Percentiles rank a stretch among this genome's conserved stretches.
Evolutionary conservation across 805 yeast genomes (phyloP).

Genomic region (Clavispora santaluciae): DNA sequence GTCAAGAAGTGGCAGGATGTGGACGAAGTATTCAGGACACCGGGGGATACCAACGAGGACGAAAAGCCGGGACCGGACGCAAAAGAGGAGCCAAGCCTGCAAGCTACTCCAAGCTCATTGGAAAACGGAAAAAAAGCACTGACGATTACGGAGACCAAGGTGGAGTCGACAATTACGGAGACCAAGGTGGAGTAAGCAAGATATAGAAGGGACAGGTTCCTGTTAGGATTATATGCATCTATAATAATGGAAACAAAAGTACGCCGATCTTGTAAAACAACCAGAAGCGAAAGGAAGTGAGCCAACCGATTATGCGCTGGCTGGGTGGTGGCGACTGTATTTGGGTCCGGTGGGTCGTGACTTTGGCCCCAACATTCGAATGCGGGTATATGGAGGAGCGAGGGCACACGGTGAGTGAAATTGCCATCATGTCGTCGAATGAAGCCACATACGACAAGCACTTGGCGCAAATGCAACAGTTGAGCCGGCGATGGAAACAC

Average conservation of each 20-base stretch:
- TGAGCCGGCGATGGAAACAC: not conserved
- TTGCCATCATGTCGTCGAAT: not conserved
- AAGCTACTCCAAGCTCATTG: not conserved
- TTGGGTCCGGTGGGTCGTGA: not conserved
- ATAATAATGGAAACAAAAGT: not conserved
- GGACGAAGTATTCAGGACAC: slow-evolving; percentile 11
- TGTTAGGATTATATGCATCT: not conserved
- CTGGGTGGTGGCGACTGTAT: too few relatives aligned
- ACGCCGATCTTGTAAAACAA: too few relatives aligned
- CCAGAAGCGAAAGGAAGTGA: too few relatives aligned
- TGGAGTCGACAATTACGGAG: not conserved
- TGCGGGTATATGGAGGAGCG: not conserved
- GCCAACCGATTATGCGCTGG: too few relatives aligned
- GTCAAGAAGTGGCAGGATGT: slow-evolving; percentile 59
- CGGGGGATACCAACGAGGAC: not conserved
- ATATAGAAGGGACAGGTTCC: not conserved
- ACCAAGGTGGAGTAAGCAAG: not conserved
- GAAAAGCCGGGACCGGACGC: not conserved
- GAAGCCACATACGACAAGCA: slow-evolving; percentile 2
- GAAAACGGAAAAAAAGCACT: not conserved
- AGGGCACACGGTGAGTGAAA: not conserved
- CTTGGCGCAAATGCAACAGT: not conserved
- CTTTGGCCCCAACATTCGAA: not conserved
- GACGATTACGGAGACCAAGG: not conserved
- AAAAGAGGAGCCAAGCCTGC: not conserved